A percentile compares a stretch with the other conserved stretches of the same genome.
These are phyloP conservation scores for Ceratocystis variospora DNA, from an alignment of 2,329 filamentous ascomycete species.

Conservation along the genomic window DNA sequence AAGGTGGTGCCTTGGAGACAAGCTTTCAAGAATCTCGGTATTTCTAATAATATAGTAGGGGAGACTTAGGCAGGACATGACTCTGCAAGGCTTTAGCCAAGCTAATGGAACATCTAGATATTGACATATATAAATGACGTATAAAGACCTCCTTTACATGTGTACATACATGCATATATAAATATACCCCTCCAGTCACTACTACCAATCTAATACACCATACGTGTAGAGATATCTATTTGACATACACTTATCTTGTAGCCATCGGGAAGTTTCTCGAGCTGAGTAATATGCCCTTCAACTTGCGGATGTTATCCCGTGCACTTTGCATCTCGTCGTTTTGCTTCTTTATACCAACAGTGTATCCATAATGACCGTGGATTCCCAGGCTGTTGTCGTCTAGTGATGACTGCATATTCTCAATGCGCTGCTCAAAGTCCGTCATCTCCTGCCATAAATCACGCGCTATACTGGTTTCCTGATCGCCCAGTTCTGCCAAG, in stretches of 20 bases:
- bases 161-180: not conserved
- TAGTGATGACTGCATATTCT: slow-evolving; percentile 4
- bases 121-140: not conserved
- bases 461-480: slow-evolving; percentile 14
- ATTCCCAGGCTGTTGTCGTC: slow-evolving; percentile 5
- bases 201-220: not conserved
- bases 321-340: slow-evolving; percentile 58
- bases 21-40: not conserved
- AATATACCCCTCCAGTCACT: not conserved
- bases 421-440: slow-evolving; percentile 15
- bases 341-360: slow-evolving; percentile 21
- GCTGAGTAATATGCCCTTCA: slow-evolving; percentile 67
- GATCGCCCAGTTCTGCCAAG: slow-evolving; percentile 32
- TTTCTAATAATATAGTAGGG: not conserved
- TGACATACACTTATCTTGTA: not conserved
- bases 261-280: slow-evolving; percentile 54
- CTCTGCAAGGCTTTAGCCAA: not conserved
- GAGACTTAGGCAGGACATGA: not conserved
- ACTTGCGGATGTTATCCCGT: slow-evolving; percentile 60
- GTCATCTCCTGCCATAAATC: slow-evolving; percentile 18
- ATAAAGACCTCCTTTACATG: not conserved
- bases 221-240: not conserved
- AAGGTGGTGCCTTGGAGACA: not conserved
- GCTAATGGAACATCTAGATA: not conserved
- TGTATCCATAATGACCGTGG: slow-evolving; percentile 12